Conservation (phyloP, 2,329 filamentous ascomycete species). For the Rutstroemia sp. region DNA sequence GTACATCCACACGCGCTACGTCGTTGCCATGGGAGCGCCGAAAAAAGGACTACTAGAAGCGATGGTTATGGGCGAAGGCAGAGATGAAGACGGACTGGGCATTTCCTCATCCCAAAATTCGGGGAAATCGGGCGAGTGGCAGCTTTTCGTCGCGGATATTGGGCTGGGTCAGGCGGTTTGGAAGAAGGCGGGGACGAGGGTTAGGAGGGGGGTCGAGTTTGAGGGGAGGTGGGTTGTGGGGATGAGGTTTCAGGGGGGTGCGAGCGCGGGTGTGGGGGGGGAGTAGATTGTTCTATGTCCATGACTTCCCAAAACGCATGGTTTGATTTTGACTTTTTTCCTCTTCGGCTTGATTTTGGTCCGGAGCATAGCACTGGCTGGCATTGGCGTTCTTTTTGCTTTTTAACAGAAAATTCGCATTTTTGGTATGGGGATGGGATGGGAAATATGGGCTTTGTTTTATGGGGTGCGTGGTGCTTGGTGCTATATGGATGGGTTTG, state of each 20-base stretch:
- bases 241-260: slow-evolving; percentile 37
- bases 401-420: no score
- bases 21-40: slow-evolving; percentile 80
- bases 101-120: background rate
- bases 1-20: slow-evolving; percentile 72
- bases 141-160: slow-evolving; percentile 77
- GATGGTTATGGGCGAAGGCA: slow-evolving; percentile 35
- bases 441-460: no score
- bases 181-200: slow-evolving; percentile 74
- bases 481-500: no score
- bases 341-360: no score
- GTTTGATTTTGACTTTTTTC: no score
- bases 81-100: slow-evolving; percentile 25
- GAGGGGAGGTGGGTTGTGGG: slow-evolving; percentile 78
- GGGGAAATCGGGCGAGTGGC: slow-evolving; percentile 45
- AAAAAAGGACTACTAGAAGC: slow-evolving; percentile 78
- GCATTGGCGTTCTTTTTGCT: no score
- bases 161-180: slow-evolving; percentile 77
- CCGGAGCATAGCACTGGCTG: no score
- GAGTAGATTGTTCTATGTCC: no score
- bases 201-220: slow-evolving; percentile 81
- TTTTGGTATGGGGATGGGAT: no score
- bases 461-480: no score
- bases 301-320: no score
- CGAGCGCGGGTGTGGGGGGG: background rate